These are phyloP conservation scores for Salix koriyanagi DNA, from an alignment of 345 rosid species.

Conservation along the genomic window DNA sequence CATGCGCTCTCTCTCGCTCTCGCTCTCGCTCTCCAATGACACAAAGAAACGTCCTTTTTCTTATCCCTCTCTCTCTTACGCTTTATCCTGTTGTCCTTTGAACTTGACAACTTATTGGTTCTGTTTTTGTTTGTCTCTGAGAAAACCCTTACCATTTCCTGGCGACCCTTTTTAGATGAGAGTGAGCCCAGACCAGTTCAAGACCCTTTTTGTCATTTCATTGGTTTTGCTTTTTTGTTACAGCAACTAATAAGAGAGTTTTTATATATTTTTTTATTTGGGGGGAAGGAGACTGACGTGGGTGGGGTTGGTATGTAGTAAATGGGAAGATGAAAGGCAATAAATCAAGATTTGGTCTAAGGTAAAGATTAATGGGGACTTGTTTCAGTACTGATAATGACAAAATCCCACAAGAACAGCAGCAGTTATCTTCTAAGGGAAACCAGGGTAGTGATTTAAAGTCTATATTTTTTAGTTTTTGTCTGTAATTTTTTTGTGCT, in stretches of 20 bases:
- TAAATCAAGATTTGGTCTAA: slow-evolving; percentile 2
- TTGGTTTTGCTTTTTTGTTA: neutral
- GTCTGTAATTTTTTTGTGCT: neutral
- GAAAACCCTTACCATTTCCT: neutral
- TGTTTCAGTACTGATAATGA: slow-evolving; percentile 36
- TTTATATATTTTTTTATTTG: fast-evolving
- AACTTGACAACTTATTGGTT: neutral
- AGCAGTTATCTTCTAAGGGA: neutral
- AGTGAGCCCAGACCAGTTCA: slow-evolving; percentile 18
- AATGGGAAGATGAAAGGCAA: slow-evolving; percentile 14
- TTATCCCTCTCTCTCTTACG: neutral
- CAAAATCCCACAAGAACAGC: slow-evolving; percentile 2
- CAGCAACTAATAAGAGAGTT: neutral
- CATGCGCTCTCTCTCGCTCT: neutral
- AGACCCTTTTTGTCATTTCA: neutral
- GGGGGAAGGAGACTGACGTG: neutral
- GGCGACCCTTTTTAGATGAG: neutral
- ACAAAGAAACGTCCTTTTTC: neutral
- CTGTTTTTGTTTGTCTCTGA: neutral
- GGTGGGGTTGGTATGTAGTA: neutral
- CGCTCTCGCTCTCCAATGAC: neutral
- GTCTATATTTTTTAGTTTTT: neutral
- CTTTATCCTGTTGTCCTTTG: neutral
- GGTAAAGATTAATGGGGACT: slow-evolving; percentile 41
- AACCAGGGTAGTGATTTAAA: slow-evolving; percentile 1